phyloP scores from a whole-genome alignment of 306 rosid species.

The Prunus mira region DNA sequence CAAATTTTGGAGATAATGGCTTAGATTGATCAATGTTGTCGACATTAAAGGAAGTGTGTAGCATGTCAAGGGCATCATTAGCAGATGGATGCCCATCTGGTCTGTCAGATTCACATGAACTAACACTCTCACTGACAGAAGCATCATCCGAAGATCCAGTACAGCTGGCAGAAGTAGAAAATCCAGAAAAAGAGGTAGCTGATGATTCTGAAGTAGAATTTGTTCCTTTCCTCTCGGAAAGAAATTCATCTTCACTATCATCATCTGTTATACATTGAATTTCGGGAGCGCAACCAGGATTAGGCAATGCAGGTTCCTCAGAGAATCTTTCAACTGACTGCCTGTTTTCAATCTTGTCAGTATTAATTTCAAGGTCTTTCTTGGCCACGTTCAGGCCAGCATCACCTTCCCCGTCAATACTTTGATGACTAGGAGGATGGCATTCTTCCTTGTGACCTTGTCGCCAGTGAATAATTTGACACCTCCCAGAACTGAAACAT shows the following conservation, averaged over 20 bases:
- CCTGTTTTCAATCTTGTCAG: slow-evolving; percentile 25
- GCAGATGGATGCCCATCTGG: slow-evolving; percentile 46
- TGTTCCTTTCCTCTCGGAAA: slow-evolving; percentile 33
- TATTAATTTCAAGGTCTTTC: slow-evolving; percentile 29
- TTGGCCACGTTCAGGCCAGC: slow-evolving; percentile 31
- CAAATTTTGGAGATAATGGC: slow-evolving; percentile 80
- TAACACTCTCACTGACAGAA: slow-evolving; percentile 65
- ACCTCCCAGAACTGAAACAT: slow-evolving; percentile 72
- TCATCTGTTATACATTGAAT: slow-evolving; percentile 38
- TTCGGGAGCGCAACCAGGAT: slow-evolving; percentile 26
- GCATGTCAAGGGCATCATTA: slow-evolving; percentile 41
- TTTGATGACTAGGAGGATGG: slow-evolving; percentile 41
- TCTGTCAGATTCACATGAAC: slow-evolving; percentile 54
- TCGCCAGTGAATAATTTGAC: slow-evolving; percentile 92
- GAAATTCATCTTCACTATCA: slow-evolving; percentile 37
- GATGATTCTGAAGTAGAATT: slow-evolving; percentile 54
- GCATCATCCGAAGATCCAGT: slow-evolving; percentile 70
- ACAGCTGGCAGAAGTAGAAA: slow-evolving; percentile 46
- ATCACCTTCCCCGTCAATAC: slow-evolving; percentile 29
- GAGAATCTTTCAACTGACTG: slow-evolving; percentile 17
- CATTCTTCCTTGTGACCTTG: slow-evolving; percentile 92
- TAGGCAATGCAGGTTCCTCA: slow-evolving; percentile 27
- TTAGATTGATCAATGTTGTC: slow-evolving; percentile 33
- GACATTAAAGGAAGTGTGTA: slow-evolving; percentile 25
- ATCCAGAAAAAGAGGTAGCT: slow-evolving; percentile 75